Evolutionary conservation across 768 basidiomycete genomes (phyloP).

Genomic region (Mycena kentingensis): DNA sequence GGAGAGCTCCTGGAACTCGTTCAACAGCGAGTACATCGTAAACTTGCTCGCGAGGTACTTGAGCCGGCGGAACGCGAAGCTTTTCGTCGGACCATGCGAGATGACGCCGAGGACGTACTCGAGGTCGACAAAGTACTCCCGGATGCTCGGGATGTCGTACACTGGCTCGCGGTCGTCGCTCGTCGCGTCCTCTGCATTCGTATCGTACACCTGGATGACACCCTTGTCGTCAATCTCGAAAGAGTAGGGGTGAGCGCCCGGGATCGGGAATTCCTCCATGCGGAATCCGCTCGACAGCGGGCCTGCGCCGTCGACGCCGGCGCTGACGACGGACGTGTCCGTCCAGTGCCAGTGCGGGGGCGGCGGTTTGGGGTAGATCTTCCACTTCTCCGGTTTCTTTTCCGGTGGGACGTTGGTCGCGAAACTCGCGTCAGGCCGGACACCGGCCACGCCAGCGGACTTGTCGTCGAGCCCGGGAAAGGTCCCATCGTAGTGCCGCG

Average conservation of each 20-base stretch:
- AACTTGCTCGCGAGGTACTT: constrained; percentile 94
- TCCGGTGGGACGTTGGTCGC: constrained; percentile 25
- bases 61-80: constrained; percentile 88
- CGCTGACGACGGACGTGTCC: constrained; percentile 48
- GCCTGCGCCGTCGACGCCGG: constrained; percentile 34
- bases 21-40: constrained; percentile 87
- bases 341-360: constrained; percentile 96
- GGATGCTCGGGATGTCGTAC: constrained; percentile 79
- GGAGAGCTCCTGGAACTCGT: constrained; percentile 90
- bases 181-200: constrained; percentile 9
- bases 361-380: constrained; percentile 89
- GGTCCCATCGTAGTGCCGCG: constrained; percentile 81
- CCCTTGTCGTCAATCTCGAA: constrained; percentile 85
- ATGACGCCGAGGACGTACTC: constrained; percentile 91
- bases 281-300: constrained; percentile 54
- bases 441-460: constrained; percentile 63
- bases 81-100: constrained; percentile 93
- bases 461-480: constrained; percentile 71
- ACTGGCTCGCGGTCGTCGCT: constrained; percentile 53
- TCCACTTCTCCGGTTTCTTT: constrained; percentile 65
- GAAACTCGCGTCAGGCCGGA: constrained; percentile 61
- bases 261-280: constrained; percentile 74
- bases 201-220: constrained; percentile 82
- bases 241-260: constrained; percentile 60
- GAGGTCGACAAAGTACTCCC: constrained; percentile 95